Conservation (phyloP, 352 stramenopile genomes). For the Chrysophaeum taylorii region DNA sequence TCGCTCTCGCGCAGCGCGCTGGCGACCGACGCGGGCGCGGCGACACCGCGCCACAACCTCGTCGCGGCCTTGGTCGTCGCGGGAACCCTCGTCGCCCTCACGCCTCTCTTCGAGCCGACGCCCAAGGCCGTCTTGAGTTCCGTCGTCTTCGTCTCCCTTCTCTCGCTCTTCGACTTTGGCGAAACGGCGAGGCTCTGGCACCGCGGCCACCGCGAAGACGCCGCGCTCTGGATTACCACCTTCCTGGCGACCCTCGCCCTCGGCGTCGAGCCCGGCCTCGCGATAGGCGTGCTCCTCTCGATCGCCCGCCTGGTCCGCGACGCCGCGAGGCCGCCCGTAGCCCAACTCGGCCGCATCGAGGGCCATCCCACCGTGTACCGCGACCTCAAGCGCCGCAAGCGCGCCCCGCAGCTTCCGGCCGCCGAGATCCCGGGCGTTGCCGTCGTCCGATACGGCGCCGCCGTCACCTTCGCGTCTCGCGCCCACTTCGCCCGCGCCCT, state of each 20-base stretch:
- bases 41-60: constrained; percentile 56
- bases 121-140: constrained; percentile 51
- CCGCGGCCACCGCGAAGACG: constrained; percentile 19
- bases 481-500: constrained; percentile 5
- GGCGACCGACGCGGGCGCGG: constrained; percentile 53
- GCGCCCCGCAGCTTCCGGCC: background rate
- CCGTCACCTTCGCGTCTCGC: constrained; percentile 25
- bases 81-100: constrained; percentile 54
- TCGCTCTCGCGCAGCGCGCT: constrained; percentile 61
- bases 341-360: constrained; percentile 18
- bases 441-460: constrained; percentile 23
- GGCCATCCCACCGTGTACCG: constrained; percentile 17
- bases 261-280: constrained; percentile 24
- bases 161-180: constrained; percentile 52
- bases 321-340: constrained; percentile 22
- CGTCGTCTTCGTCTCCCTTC: constrained; percentile 55
- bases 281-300: constrained; percentile 12
- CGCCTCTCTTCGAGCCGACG: constrained; percentile 52
- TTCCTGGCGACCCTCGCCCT: constrained; percentile 23
- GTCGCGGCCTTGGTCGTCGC: constrained; percentile 58
- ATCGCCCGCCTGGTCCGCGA: constrained; percentile 16
- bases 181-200: constrained; percentile 48
- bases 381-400: constrained; percentile 10
- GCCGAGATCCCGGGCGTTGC: background rate
- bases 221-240: constrained; percentile 16